phyloP scores from a whole-genome alignment of 202 grass and related monocot species.

The Setaria italica region DNA sequence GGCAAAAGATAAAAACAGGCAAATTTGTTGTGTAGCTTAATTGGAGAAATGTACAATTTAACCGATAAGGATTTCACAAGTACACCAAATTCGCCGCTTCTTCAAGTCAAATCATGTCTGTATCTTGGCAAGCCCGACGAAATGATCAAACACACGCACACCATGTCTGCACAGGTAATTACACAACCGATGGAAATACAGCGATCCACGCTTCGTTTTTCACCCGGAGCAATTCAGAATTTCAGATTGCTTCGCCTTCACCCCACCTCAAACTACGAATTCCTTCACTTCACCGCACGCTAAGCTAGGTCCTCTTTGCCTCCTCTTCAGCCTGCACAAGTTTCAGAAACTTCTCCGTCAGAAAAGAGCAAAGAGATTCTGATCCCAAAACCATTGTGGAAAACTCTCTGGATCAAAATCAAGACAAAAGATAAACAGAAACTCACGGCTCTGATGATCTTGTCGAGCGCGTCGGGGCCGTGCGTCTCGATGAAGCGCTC shows the following conservation, averaged over 20 bases:
- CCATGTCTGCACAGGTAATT: slow-evolving; percentile 7
- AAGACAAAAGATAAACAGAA: neutral
- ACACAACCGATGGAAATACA: neutral
- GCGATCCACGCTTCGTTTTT: neutral
- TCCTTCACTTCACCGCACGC: slow-evolving; percentile 10
- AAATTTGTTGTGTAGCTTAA: neutral
- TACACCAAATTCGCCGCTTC: slow-evolving; percentile 8
- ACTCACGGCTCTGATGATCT: slow-evolving; percentile 78
- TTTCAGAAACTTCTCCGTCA: slow-evolving; percentile 13
- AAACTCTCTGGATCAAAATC: neutral
- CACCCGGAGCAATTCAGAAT: neutral
- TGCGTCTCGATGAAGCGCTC: slow-evolving; percentile 78
- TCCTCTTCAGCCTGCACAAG: slow-evolving; percentile 64
- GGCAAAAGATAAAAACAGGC: neutral
- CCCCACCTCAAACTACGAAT: slow-evolving; percentile 42
- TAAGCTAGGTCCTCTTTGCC: slow-evolving; percentile 59
- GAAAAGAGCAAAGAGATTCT: neutral
- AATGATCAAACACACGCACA: slow-evolving; percentile 38
- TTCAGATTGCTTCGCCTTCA: slow-evolving; percentile 1
- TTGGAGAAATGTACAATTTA: slow-evolving; percentile 1
- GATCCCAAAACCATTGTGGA: neutral
- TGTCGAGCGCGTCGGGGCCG: slow-evolving; percentile 77
- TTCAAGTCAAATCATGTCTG: neutral
- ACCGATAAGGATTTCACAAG: slow-evolving; percentile 15
- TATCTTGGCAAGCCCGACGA: slow-evolving; percentile 32